Evolutionary conservation across 2,329 filamentous ascomycete species (phyloP).

Genomic region (Calonectria honghensis): DNA sequence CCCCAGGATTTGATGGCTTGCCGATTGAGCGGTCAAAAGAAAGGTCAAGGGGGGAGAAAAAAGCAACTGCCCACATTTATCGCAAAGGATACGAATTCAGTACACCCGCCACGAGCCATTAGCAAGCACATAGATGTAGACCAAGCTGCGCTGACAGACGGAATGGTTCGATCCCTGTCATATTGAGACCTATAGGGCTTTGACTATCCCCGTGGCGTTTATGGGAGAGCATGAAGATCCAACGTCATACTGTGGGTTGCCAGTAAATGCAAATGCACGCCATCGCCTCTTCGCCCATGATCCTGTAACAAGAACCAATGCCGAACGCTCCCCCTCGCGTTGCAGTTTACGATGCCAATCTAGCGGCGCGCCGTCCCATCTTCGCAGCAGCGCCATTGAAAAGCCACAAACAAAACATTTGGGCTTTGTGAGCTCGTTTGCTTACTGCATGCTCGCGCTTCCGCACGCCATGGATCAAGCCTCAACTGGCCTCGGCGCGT

Average conservation of each 20-base stretch:
- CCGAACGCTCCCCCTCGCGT: not conserved
- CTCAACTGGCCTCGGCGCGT: constrained; percentile 10
- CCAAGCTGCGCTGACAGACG: constrained; percentile 17
- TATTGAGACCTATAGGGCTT: constrained; percentile 10
- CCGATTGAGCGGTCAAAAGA: not conserved
- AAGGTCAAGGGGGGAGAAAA: constrained; percentile 6
- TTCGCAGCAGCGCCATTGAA: not conserved
- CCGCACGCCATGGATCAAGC: not conserved
- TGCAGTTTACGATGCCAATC: not conserved
- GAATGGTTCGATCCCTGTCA: not conserved
- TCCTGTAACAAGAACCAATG: constrained; percentile 20
- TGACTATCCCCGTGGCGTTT: constrained; percentile 19
- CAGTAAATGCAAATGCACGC: constrained; percentile 18
- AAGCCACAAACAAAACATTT: not conserved
- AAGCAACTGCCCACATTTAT: constrained; percentile 21
- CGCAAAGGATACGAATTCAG: constrained; percentile 25
- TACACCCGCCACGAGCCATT: not conserved
- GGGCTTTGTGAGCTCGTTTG: not conserved
- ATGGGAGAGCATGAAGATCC: constrained; percentile 27
- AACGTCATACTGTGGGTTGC: constrained; percentile 26
- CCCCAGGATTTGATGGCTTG: constrained; percentile 7
- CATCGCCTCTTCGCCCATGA: constrained; percentile 20
- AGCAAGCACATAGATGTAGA: not conserved
- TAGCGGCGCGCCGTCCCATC: not conserved
- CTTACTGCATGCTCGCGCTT: not conserved